Percentiles rank a stretch among this genome's conserved stretches.
Evolutionary conservation across 2,329 filamentous ascomycete genomes (phyloP).

Genomic region (Cladosporium sp.): DNA sequence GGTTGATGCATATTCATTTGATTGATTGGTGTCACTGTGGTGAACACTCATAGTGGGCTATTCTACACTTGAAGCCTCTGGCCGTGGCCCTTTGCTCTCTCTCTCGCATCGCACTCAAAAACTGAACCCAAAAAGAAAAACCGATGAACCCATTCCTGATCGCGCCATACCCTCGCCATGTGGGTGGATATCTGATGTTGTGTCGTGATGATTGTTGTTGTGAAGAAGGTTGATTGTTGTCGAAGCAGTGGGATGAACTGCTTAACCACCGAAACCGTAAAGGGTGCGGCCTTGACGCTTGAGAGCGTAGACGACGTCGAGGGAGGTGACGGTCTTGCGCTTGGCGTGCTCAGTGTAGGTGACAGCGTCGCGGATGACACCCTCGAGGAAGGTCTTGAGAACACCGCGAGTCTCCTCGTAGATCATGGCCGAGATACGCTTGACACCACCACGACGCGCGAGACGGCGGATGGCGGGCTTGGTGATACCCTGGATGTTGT

Average conservation of each 20-base stretch:
- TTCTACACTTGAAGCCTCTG: constrained; percentile 21
- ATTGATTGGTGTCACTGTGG: constrained; percentile 15
- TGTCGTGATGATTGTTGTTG: constrained; percentile 28
- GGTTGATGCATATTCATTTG: constrained; percentile 22
- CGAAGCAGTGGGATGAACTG: constrained; percentile 30
- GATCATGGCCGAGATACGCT: constrained; percentile 98
- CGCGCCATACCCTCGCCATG: constrained; percentile 38
- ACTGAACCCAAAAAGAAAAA: constrained; percentile 29
- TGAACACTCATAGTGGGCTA: constrained; percentile 26
- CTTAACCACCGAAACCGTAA: constrained; percentile 69
- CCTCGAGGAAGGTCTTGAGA: constrained; percentile 81
- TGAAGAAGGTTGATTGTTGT: constrained; percentile 23
- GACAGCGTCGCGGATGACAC: constrained; percentile 76
- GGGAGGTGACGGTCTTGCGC: constrained; percentile 70
- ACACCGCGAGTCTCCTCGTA: constrained; percentile 83
- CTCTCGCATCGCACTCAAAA: constrained; percentile 36
- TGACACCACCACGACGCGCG: constrained; percentile 98
- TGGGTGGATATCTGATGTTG: constrained; percentile 40
- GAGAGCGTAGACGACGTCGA: constrained; percentile 65
- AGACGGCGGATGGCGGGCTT: constrained; percentile 99
- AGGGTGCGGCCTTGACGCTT: constrained; percentile 67
- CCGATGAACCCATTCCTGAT: constrained; percentile 27
- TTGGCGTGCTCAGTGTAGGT: constrained; percentile 84
- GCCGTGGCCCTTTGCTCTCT: constrained; percentile 28
- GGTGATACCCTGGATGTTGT: constrained; percentile 99